Evolutionary conservation across 805 yeast species (phyloP).

Genomic region (Vanderwaltozyma polyspora): DNA sequence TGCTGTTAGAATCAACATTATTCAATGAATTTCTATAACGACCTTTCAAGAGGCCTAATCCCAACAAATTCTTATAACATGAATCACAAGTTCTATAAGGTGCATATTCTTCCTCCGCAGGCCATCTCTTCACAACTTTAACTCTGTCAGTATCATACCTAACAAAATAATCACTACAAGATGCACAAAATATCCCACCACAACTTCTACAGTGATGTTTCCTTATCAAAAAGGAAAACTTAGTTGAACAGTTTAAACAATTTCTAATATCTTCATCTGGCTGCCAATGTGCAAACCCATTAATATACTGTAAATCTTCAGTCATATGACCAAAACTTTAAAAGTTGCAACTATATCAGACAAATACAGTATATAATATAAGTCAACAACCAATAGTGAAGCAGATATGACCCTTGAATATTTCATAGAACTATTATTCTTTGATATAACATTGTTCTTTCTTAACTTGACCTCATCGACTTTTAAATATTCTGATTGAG

Average conservation of each 20-base stretch:
- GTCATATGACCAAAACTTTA: neutral
- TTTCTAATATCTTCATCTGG: conserved; percentile 17
- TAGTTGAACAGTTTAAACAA: conserved; percentile 38
- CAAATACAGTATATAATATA: no score
- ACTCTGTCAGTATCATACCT: conserved; percentile 20
- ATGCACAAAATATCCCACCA: conserved; percentile 51
- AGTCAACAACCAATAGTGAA: no score
- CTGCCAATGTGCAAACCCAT: conserved; percentile 25
- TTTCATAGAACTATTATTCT: no score
- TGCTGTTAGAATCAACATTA: neutral
- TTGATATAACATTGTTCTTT: no score
- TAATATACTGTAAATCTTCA: neutral
- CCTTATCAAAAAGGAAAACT: conserved; percentile 41
- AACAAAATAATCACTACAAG: conserved; percentile 20
- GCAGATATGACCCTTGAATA: no score
- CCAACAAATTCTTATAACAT: conserved; percentile 40
- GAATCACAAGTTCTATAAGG: conserved; percentile 47
- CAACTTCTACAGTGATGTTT: conserved; percentile 63
- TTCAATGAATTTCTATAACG: conserved; percentile 9
- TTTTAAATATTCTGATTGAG: no score
- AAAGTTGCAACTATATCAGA: no score
- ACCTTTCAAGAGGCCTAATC: conserved; percentile 10
- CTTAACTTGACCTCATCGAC: no score
- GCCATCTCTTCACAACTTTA: conserved; percentile 14
- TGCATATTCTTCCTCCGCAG: conserved; percentile 31